Base-by-base conservation (phyloP, 345 rosid species). In the Brassica juncea region DNA sequence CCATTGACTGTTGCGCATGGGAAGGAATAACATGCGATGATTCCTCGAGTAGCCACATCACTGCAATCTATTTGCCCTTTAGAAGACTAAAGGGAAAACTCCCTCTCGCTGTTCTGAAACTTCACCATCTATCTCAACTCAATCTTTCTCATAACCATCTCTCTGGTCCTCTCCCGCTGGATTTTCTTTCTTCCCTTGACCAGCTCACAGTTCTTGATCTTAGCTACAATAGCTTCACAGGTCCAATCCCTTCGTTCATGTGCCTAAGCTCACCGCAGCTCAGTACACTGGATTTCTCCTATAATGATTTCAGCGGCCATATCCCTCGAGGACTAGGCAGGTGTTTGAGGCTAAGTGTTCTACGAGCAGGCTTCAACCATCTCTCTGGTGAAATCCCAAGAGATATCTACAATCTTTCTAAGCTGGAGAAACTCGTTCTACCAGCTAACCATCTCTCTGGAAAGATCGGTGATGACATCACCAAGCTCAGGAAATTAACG, bases 341-440 rank as follows among this genome's bases (percentile, higher is more conserved):
- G 52, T 94, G 98, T 76, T 83, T 85, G 60, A 77, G 66, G 66
- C 78, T 94, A 80, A 79, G 58, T 77, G 78, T 75, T 44, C 73
- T 94, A 61, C 84, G 86, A 61, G 92, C 94, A 37, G 90, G 97
- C 61, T 94, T 86, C 86, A 92, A 94, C 75, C 73, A 84, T 68
- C 84, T 94, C 44, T 86, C 91, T 1, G 97, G 94, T 25, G 77
- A 70, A n/a, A 77, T 91, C 71, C 97, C 98, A 8, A 83, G 67
- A 55, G 97, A 86, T 35, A 81, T 94, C 82, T 94, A 85, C 84
- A 66, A 47, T 4, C 79, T 85, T 58, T 32, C 69, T 32, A 79
- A 87, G 4, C 92, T 94, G 2, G 67, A 80, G 70, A 27, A 84
- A 72, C 86, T 94, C n/a, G 78, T 85, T 1, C 73, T 94, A 59